Evolutionary conservation across 106 monocot genomes (phyloP).

Genomic region (Gastrodia elata): DNA sequence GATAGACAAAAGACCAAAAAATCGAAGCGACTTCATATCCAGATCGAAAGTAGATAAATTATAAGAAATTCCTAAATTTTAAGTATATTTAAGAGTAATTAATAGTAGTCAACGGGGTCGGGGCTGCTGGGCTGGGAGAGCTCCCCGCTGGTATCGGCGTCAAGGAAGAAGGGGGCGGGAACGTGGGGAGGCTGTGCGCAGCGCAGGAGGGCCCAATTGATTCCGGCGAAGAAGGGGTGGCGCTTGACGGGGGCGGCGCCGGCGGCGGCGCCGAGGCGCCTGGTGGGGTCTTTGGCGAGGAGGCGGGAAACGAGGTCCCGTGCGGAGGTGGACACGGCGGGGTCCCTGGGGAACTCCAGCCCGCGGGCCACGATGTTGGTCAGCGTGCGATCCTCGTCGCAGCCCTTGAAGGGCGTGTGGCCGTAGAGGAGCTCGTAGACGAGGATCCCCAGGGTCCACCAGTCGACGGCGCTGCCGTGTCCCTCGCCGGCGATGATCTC

Average conservation of each 20-base stretch:
- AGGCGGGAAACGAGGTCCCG: constrained; percentile 45
- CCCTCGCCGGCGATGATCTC: constrained; percentile 87
- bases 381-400: constrained; percentile 49
- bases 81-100: background rate
- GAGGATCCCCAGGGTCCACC: constrained; percentile 80
- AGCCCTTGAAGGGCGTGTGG: constrained; percentile 56
- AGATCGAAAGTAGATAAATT: too few relatives aligned
- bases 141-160: constrained; percentile 8
- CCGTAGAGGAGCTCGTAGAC: constrained; percentile 79
- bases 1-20: too few relatives aligned
- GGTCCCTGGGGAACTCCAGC: constrained; percentile 78
- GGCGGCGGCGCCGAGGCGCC: constrained; percentile 43
- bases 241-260: constrained; percentile 64
- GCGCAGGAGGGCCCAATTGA: constrained; percentile 71
- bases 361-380: constrained; percentile 73
- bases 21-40: too few relatives aligned
- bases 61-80: too few relatives aligned
- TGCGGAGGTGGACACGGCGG: constrained; percentile 24
- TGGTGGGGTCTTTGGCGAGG: constrained; percentile 54
- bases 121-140: constrained; percentile 32
- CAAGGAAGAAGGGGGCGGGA: constrained; percentile 28
- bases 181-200: constrained; percentile 56
- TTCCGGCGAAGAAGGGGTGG: constrained; percentile 62
- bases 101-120: constrained; percentile 47
- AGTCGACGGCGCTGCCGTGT: constrained; percentile 72